A percentile compares a stretch with the other conserved stretches of the same genome.
Evolutionary conservation across 208 protist genomes (phyloP).

Genomic region (Endotrypanum monterogeii): DNA sequence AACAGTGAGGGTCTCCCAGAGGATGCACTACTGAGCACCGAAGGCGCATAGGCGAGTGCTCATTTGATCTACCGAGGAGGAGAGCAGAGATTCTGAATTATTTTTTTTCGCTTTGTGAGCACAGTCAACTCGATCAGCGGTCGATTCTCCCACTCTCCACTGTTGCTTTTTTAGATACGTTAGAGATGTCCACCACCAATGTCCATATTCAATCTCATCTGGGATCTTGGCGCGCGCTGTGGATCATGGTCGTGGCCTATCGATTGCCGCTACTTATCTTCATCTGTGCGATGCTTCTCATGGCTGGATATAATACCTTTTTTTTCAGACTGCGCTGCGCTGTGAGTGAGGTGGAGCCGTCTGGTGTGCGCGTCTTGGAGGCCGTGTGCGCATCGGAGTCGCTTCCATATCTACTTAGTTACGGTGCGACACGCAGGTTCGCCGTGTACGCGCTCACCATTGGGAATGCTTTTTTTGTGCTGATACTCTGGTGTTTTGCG

Average conservation of each 20-base stretch:
- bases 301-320: slow-evolving; percentile 18
- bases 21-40: too few relatives aligned
- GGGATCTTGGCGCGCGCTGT: slow-evolving; percentile 1
- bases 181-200: slow-evolving; percentile 21
- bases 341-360: background rate
- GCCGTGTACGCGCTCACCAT: slow-evolving; percentile 1
- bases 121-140: background rate
- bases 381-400: background rate
- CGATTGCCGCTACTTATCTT: slow-evolving; percentile 24
- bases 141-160: background rate
- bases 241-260: slow-evolving; percentile 21
- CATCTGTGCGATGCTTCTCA: slow-evolving; percentile 8
- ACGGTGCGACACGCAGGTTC: slow-evolving; percentile 8
- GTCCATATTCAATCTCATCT: slow-evolving; percentile 4
- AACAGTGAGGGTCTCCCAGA: too few relatives aligned
- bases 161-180: background rate
- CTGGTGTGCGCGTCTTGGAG: background rate
- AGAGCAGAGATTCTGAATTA: too few relatives aligned
- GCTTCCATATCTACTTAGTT: background rate
- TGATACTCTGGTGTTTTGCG: slow-evolving; percentile 22
- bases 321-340: slow-evolving; percentile 1
- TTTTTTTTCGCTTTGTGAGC: too few relatives aligned
- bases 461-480: slow-evolving; percentile 6
- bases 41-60: too few relatives aligned
- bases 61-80: too few relatives aligned